Evolutionary conservation across 169 alveolate genomes (phyloP), one percentile per base, ranked within the genome.

Genomic region (Plasmodium billcollinsi): DNA sequence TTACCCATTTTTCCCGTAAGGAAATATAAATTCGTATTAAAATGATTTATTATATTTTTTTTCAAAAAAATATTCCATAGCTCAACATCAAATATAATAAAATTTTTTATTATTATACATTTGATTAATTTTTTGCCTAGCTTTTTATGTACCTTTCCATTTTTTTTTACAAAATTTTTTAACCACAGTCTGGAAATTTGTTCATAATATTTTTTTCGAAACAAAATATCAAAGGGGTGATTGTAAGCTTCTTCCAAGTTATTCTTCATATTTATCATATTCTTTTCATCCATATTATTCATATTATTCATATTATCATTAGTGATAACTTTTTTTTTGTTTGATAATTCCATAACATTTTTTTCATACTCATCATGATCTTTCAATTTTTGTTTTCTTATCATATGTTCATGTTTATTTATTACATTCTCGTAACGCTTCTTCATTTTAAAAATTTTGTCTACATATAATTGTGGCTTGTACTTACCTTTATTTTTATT

Each of bases 21-120:
- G 24, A 80, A 67, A 45, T 80, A 61, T 47, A 80, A 67, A 80
- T 80, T 80, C 4, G 12, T 66, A 29, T 80, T 80, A 70, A 80
- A 66, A 54, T 80, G 80, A 12, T 80, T 80, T 2, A 24, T 52
- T 54, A 67, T 43, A 26, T 80, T 80, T 61, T 66, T 24, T 14
- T 39, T 20, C 18, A 50, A 69, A 80, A 80, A 80, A 18, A 58
- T 50, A 59, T 80, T 80, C 80, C 80, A 80, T 9, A 80, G 66
- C 33, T 80, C 83, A 15, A 80, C 78, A 80, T 80, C 90, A 26
- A 80, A 80, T 3, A 80, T 80, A 24, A 66, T 14, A n/a, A 50
- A 80, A 66, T 52, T 80, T 67, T 80, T 80, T 80, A 80, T 80
- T 20, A 65, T 45, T 49, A 80, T 4, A 52, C 52, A 67, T 54